Evolutionary conservation across 2,329 filamentous ascomycete genomes (phyloP), one percentile per base, ranked within the genome.

Genomic region (Aureobasidium sp.): DNA sequence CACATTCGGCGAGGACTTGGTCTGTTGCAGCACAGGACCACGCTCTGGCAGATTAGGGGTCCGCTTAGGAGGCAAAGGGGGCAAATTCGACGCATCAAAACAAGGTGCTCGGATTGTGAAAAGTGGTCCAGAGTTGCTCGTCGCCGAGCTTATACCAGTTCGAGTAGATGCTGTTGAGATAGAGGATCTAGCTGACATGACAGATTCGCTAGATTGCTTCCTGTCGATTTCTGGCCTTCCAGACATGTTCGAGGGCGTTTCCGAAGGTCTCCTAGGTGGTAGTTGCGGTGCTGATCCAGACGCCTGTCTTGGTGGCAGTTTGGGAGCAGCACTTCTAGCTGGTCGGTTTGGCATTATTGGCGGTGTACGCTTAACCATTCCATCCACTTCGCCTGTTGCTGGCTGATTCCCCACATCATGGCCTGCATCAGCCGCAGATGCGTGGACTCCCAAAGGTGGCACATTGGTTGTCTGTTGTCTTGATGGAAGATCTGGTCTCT

Each of bases 81-180:
- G 84, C 10, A 85, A 71, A 41, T 78, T 76, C 14, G 77, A 71
- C 53, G 82, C 79, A 63, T 83, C 81, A 72, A 80, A 86, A 50
- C 79, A 78, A 10, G 84, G 84, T 6, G 83, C 72, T 57, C 65
- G 62, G 53, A 73, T 66, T 8, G 66, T 64, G 39, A 65, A 67
- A 8, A 53, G 44, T 21, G 54, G 32, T 37, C 59, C 62, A 30
- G 64, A 63, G 2, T 61, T 61, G 29, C 51, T 60, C 1, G 59
- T 63, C 6, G 47, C 69, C 51, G 72, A 71, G 32, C 70, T 74
- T 30, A 72, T 71, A 39, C 72, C 76, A 29, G 76, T 74, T 55
- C 75, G 76, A 41, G 75, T 76, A 2, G 81, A 82, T 9, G 74
- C 72, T 53, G 77, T 77, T 13, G 82, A 83, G 10, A 79, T 69